Conservation (phyloP, 345 rosid genomes). For the Adansonia digitata region DNA sequence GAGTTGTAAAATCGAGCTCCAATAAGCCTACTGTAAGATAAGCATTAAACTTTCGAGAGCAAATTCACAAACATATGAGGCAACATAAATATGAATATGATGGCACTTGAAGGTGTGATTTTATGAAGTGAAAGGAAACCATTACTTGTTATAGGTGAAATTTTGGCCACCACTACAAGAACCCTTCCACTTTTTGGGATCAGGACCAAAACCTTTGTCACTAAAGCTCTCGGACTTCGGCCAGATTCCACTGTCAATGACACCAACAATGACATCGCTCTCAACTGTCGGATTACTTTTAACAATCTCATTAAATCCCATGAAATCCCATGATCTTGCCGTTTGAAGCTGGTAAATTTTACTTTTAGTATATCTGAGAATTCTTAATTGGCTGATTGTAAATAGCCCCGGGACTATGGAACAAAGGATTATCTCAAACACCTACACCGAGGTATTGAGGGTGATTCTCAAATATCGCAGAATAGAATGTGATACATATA, state of each 20-base stretch:
- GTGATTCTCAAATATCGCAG: no score
- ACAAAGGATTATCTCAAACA: no score
- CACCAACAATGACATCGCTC: conserved; percentile 27
- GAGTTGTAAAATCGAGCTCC: neutral
- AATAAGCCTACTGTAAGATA: neutral
- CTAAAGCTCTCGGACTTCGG: conserved; percentile 49
- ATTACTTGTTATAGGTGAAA: neutral
- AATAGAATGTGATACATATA: conserved; percentile 26
- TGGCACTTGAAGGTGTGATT: no score
- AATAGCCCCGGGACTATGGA: no score
- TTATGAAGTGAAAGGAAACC: no score
- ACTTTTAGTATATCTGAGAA: no score
- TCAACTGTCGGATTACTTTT: neutral
- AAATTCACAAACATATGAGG: neutral
- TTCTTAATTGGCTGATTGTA: no score
- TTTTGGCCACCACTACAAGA: neutral
- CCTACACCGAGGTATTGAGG: no score
- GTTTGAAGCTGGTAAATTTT: conserved; percentile 24
- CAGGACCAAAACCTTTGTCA: neutral
- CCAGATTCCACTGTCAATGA: conserved; percentile 56
- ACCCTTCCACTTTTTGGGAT: neutral
- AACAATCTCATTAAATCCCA: conserved; percentile 27
- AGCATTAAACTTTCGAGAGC: no score
- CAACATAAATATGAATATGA: neutral
- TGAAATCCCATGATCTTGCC: conserved; percentile 49